phyloP scores from a whole-genome alignment of 345 rosid species.

The Camelina hispida region DNA sequence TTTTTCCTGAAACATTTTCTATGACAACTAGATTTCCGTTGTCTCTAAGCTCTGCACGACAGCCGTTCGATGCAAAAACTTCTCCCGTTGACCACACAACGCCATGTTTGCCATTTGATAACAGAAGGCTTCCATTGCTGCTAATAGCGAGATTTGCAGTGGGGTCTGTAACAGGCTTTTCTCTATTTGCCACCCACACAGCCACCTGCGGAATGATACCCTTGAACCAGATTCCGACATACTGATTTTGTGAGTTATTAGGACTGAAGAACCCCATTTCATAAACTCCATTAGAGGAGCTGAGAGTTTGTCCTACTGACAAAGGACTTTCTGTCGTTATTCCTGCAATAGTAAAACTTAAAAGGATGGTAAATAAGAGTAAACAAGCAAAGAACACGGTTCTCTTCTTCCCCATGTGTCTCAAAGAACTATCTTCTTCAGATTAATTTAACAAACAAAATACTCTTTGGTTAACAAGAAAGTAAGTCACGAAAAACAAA shows the following conservation, averaged over 20 bases:
- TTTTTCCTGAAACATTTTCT: conserved; percentile 11
- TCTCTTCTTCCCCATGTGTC: conserved; percentile 7
- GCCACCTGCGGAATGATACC: conserved; percentile 23
- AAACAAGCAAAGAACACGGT: conserved; percentile 22
- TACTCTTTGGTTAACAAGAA: not conserved
- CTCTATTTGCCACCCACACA: conserved; percentile 55
- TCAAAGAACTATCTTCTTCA: conserved; percentile 16
- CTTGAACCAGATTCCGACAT: conserved; percentile 53
- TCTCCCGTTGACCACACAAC: conserved; percentile 36
- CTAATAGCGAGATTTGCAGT: conserved; percentile 26
- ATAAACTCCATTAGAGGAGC: conserved; percentile 29
- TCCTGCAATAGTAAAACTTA: not conserved
- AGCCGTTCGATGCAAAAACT: conserved; percentile 9
- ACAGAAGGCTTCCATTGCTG: conserved; percentile 34
- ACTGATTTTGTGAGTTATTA: conserved; percentile 16
- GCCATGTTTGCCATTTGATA: conserved; percentile 17
- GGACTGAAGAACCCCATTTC: conserved; percentile 43
- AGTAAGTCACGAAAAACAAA: not conserved
- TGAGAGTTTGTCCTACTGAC: conserved; percentile 13
- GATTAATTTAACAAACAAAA: not conserved
- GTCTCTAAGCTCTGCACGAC: conserved; percentile 27
- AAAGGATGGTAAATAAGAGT: not conserved
- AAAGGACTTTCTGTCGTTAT: conserved; percentile 4
- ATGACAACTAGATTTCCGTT: conserved; percentile 30
- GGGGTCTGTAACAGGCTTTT: conserved; percentile 37